Conservation (phyloP, 257 asterid genomes). For the Eucommia ulmoides region DNA sequence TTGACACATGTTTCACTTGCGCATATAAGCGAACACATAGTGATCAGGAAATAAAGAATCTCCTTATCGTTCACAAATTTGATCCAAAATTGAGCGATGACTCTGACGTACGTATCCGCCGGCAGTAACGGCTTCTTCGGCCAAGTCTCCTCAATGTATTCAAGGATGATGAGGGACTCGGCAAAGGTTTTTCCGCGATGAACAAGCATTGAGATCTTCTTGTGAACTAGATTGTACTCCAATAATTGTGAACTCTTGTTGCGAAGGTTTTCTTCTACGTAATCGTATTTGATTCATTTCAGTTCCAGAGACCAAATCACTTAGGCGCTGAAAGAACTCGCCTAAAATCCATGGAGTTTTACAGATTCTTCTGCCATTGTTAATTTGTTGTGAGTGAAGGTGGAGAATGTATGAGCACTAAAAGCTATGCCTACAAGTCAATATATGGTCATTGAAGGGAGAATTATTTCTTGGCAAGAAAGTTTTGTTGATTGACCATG, state of each 20-base stretch:
- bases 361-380: constrained; percentile 6
- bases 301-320: constrained; percentile 11
- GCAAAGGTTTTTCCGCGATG: constrained; percentile 9
- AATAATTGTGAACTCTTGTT: constrained; percentile 5
- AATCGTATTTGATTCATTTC: constrained; percentile 5
- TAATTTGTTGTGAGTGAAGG: constrained; percentile 1
- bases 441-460: no score
- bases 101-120: constrained; percentile 4
- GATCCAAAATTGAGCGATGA: constrained; percentile 11
- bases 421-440: no score
- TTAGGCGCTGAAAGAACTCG: constrained; percentile 5
- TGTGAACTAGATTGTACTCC: constrained; percentile 10
- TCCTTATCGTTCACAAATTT: constrained; percentile 10
- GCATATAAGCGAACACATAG: no score
- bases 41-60: neutral
- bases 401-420: neutral
- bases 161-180: constrained; percentile 14
- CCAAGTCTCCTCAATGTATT: constrained; percentile 13
- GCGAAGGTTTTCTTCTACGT: constrained; percentile 12
- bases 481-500: no score
- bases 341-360: constrained; percentile 7
- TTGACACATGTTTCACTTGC: no score
- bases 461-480: no score
- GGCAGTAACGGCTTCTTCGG: constrained; percentile 14
- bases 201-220: constrained; percentile 13